Base-by-base conservation (phyloP, 495 filamentous ascomycete genomes). In the Neurospora pannonica region DNA sequence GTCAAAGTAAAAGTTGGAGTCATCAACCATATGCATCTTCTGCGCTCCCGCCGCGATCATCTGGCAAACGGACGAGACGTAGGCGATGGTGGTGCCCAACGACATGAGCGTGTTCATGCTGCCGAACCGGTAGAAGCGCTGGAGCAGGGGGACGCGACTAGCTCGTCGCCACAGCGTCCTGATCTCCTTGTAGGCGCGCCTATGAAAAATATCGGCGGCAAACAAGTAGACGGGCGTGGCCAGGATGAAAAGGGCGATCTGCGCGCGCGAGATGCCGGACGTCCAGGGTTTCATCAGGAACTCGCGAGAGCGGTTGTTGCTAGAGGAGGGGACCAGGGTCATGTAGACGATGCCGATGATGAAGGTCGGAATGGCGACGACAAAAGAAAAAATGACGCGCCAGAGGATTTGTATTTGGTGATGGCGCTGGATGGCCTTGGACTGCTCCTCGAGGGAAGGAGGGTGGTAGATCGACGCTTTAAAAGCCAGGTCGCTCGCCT, bases 21-120 rank as follows among this genome's bases (percentile, higher is more conserved):
- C 85, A 21, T 84, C 81, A 15, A 85, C 75, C 54, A 75, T 75
- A 7, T 70, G 28, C 7, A 78, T 72, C 17, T 80, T 76, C 31
- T 82, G 39, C 73, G 81, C 86, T 2, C 90, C 93, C 34, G 91
- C 90, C 48, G 92, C 87, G 34, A 92, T 91, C 73, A 98, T 86
- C 71, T 96, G 88, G 10, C 90, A 92, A 70, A 98, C 82, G 0
- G 94, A 97, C 0, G 93, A 88, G 77, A 97, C 85, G 78, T 98
- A 98, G 1, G 95, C 95, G 69, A 98, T 92, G 6, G 89, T 89
- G 1, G 96, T 97, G 10, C 96, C 95, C 17, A 95, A 85, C 11
- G 92, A 97, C 77, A 98, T 93, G 73, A 98, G 87, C 80, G 96
- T 90, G 78, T 97, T 97, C 95, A 98, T 98, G 82, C 94, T 97